Base-by-base conservation (phyloP, 306 rosid genomes). In the Vigna reflexopilosa region DNA sequence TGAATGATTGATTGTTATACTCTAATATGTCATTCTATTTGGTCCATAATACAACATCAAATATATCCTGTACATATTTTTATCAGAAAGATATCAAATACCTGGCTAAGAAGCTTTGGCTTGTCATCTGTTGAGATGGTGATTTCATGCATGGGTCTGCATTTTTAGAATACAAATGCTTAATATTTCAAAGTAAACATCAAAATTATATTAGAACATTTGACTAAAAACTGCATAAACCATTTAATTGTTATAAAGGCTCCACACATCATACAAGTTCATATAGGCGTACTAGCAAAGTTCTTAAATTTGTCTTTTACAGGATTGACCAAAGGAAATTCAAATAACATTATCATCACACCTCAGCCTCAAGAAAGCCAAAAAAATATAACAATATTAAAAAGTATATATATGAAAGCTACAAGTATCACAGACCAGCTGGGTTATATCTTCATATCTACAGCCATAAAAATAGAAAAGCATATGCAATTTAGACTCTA, bases 141-240 rank as follows among this genome's bases (percentile, higher is more conserved):
- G 82, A 96, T 91, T 91, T 96, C 99, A 87, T 96, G 99, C 97
- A 93, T 89, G 57, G 99, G 98, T 89, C 99, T 96, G 49, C 87
- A 89, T 83, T 78, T 78, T 55, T 76, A 82, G 85, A 72, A 84
- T 68, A 83, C 68, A 44, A 22, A 63, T 26, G 32, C 45, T 77
- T 24, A 70, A 82, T 22, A 80, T 59, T 30, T 56, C 32, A 56
- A 44, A 51, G 59, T 26, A 73, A 63, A 17, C 38, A 70, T 24
- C 57, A 44, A 80, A 83, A 13, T 32, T 58, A 24, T 80, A 70
- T 64, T 42, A 16, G 59, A 78, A 64, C 20, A 22, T 57, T 63
- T 50, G 50, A 79, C 72, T 51, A 26, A 50, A 80, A 55, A 52
- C 17, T 58, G 56, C 63, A 82, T 10, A 81, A 76, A 81, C 28